A percentile compares a stretch with the other conserved stretches of the same genome.
Evolutionary conservation across 345 rosid genomes (phyloP).

Genomic region (Abelmoschus esculentus): DNA sequence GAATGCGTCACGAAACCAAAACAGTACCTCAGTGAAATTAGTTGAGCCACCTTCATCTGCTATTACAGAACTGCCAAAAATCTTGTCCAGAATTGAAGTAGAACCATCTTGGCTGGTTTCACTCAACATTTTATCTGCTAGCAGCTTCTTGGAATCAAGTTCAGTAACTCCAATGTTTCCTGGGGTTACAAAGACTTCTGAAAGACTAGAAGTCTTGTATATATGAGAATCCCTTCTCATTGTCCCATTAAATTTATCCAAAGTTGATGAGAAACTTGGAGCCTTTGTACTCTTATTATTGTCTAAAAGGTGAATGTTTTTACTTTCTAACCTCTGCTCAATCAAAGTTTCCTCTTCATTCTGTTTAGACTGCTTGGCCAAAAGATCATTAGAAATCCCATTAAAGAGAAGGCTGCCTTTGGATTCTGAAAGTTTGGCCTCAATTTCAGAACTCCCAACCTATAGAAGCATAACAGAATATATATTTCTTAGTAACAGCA

Average conservation of each 20-base stretch:
- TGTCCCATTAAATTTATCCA: conserved; percentile 31
- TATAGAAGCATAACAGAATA: conserved; percentile 7
- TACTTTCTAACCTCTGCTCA: conserved; percentile 36
- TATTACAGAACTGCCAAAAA: conserved; percentile 53
- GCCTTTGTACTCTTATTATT: conserved; percentile 25
- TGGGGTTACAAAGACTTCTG: conserved; percentile 31
- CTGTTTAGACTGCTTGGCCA: conserved; percentile 25
- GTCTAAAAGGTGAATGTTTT: conserved; percentile 19
- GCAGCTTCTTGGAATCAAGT: conserved; percentile 32
- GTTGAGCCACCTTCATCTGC: conserved; percentile 40
- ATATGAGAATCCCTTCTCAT: conserved; percentile 21
- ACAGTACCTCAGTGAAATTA: conserved; percentile 37
- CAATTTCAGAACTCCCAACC: conserved; percentile 51
- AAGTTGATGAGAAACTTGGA: conserved; percentile 27
- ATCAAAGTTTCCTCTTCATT: conserved; percentile 22
- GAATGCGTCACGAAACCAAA: background rate
- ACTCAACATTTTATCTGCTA: conserved; percentile 28
- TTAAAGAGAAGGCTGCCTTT: conserved; percentile 19
- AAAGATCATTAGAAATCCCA: conserved; percentile 32
- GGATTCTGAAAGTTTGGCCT: conserved; percentile 16
- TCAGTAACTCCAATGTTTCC: conserved; percentile 30
- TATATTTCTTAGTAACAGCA: background rate
- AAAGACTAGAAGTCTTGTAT: conserved; percentile 29
- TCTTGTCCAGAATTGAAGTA: conserved; percentile 71
- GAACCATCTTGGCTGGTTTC: conserved; percentile 31